These are phyloP conservation scores for Lyophyllum shimeji DNA, from an alignment of 768 basidiomycete genomes.

Conservation along the genomic window DNA sequence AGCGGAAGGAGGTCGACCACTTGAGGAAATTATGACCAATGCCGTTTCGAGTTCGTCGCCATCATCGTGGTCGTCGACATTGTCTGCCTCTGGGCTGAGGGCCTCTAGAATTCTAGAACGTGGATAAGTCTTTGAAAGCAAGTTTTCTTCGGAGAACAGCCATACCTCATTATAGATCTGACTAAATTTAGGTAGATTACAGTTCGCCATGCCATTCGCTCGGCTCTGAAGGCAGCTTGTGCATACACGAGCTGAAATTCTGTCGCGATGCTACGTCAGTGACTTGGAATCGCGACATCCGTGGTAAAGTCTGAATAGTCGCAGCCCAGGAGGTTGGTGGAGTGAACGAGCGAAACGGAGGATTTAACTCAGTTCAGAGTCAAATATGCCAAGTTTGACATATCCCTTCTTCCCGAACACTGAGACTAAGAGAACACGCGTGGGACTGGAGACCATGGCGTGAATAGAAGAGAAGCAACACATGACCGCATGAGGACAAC, in stretches of 20 bases:
- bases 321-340: background rate
- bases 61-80: slow-evolving; percentile 59
- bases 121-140: slow-evolving; percentile 17
- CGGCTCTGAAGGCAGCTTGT: slow-evolving; percentile 72
- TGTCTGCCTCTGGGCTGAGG: slow-evolving; percentile 63
- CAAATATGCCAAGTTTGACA: background rate
- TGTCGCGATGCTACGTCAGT: slow-evolving; percentile 29
- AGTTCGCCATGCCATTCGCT: slow-evolving; percentile 82
- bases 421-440: slow-evolving; percentile 5
- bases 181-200: slow-evolving; percentile 90
- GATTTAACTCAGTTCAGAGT: background rate
- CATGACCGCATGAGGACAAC: slow-evolving; percentile 9
- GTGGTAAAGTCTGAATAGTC: background rate
- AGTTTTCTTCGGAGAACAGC: slow-evolving; percentile 13
- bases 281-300: background rate
- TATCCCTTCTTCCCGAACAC: background rate
- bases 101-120: slow-evolving; percentile 67
- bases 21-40: slow-evolving; percentile 49
- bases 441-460: slow-evolving; percentile 13
- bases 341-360: background rate
- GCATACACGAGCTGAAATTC: slow-evolving; percentile 85
- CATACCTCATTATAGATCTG: slow-evolving; percentile 73
- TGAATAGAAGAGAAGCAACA: slow-evolving; percentile 13
- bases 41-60: slow-evolving; percentile 50
- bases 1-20: slow-evolving; percentile 51